Percentiles rank a stretch among this genome's conserved stretches.
Conservation (phyloP, 2,329 filamentous ascomycete species). For the Furcasterigmium furcatum region DNA sequence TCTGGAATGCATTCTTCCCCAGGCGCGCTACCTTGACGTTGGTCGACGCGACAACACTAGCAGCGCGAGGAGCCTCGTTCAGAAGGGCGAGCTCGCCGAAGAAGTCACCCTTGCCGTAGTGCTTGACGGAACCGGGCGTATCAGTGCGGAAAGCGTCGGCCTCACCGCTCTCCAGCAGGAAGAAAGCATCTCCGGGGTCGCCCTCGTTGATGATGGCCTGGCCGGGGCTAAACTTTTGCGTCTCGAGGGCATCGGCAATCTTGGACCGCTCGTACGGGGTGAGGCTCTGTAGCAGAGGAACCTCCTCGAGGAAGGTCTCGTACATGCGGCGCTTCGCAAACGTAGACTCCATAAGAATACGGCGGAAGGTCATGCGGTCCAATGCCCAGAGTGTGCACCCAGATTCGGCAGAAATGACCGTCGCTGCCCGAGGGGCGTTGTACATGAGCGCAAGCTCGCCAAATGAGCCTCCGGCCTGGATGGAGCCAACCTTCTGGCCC, state of each 20-base stretch:
- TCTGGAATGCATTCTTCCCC: constrained; percentile 92
- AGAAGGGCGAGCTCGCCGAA: constrained; percentile 94
- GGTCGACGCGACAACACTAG: constrained; percentile 77
- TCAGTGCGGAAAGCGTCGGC: constrained; percentile 85
- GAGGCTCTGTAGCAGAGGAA: constrained; percentile 77
- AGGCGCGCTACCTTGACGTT: constrained; percentile 92
- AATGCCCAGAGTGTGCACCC: constrained; percentile 87
- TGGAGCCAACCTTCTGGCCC: constrained; percentile 76
- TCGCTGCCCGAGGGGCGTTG: constrained; percentile 93
- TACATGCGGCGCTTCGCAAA: constrained; percentile 96
- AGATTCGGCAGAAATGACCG: constrained; percentile 78
- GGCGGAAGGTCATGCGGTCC: constrained; percentile 93
- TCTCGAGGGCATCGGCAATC: constrained; percentile 94
- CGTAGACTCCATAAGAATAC: constrained; percentile 96
- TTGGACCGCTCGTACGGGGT: constrained; percentile 94
- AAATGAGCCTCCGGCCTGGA: constrained; percentile 87
- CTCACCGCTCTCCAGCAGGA: constrained; percentile 81
- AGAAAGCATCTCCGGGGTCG: constrained; percentile 89
- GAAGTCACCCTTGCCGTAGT: constrained; percentile 89
- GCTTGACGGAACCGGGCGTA: constrained; percentile 65
- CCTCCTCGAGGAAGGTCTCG: constrained; percentile 93
- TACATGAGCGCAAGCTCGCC: constrained; percentile 98
- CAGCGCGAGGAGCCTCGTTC: constrained; percentile 90
- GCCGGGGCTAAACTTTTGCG: constrained; percentile 76
- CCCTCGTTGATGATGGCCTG: constrained; percentile 88